Evolutionary conservation across 2,329 filamentous ascomycete species (phyloP), one percentile per base, ranked within the genome.

Genomic region (Sarocladium kiliense): DNA sequence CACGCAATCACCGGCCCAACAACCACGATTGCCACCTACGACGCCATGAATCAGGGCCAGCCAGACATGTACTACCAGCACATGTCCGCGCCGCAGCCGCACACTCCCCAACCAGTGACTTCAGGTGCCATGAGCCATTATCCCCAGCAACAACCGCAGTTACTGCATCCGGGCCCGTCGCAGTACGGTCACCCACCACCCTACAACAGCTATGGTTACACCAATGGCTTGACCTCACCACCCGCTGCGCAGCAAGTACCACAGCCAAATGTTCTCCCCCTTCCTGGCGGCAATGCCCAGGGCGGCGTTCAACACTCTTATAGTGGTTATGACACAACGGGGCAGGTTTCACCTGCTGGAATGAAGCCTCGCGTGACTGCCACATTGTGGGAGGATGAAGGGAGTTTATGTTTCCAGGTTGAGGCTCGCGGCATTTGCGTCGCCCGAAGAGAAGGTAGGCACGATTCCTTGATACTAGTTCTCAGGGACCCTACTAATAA

Each of bases 291-390:
- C 18, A 65, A 71, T 54, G 76, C 75, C 62, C 74, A 82, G 45
- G 74, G 71, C 19, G 57, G 63, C 34, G 79, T 81, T 66, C 75
- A 76, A 47, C 91, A 88, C 66, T 69, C 73, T 54, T 85, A 84
- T 23, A 19, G 50, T 27, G 50, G 50, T 5, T 53, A 53, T 61
- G 94, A 97, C 68, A 88, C 86, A 7, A 95, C 90, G n/a, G 94
- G 94, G 9, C 94, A 97, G 70, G 76, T 96, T 57, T 89, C 91
- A 18, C 94, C 94, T 9, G 89, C 89, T 2, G 93, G 93, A 27
- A 95, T 96, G 84, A 97, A 97, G 76, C 94, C 94, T 19, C 81
- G 93, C 59, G 94, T 99, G 26, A 97, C 94, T 3, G 94, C 94
- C 9, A 99, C 94, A 0, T 72, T 99, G 23, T 99, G 94, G 94